phyloP scores from a whole-genome alignment of 768 basidiomycete species.

The Candolleomyces eurysporus region DNA sequence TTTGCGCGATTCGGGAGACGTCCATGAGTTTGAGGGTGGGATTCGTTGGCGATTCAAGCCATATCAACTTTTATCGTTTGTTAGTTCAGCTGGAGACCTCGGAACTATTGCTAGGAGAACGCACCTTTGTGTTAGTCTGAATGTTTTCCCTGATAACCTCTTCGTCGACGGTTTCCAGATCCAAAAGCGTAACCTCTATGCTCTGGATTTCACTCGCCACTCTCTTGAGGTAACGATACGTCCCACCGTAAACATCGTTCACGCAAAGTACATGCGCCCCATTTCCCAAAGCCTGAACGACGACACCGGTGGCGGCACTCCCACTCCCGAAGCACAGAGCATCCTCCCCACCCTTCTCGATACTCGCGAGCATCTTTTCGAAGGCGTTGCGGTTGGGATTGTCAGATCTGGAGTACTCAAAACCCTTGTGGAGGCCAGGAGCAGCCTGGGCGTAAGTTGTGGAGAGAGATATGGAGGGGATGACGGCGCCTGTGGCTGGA shows the following conservation, averaged over 20 bases:
- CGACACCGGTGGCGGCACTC: slow-evolving; percentile 80
- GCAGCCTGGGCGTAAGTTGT: slow-evolving; percentile 90
- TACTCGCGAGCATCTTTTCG: slow-evolving; percentile 71
- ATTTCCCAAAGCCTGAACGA: slow-evolving; percentile 72
- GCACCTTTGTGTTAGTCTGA: slow-evolving; percentile 69
- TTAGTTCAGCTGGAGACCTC: neutral
- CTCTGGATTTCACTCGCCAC: slow-evolving; percentile 65
- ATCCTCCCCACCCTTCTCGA: slow-evolving; percentile 73
- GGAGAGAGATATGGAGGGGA: slow-evolving; percentile 80
- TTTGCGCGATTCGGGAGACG: slow-evolving; percentile 63
- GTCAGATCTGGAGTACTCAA: slow-evolving; percentile 87
- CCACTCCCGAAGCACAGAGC: slow-evolving; percentile 85
- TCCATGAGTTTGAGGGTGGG: slow-evolving; percentile 88
- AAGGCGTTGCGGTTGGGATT: slow-evolving; percentile 87
- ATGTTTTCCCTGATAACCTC: slow-evolving; percentile 48
- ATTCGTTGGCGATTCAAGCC: slow-evolving; percentile 96
- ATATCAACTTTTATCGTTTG: slow-evolving; percentile 63
- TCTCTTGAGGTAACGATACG: slow-evolving; percentile 75
- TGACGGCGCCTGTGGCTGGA: slow-evolving; percentile 76
- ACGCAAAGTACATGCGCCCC: slow-evolving; percentile 84
- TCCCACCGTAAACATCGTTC: slow-evolving; percentile 94
- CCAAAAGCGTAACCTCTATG: slow-evolving; percentile 73
- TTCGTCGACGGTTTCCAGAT: slow-evolving; percentile 71
- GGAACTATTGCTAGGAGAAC: slow-evolving; percentile 14
- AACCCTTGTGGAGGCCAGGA: slow-evolving; percentile 80